Conservation (phyloP, 2,329 filamentous ascomycete genomes). For the Aureobasidium zeae region DNA sequence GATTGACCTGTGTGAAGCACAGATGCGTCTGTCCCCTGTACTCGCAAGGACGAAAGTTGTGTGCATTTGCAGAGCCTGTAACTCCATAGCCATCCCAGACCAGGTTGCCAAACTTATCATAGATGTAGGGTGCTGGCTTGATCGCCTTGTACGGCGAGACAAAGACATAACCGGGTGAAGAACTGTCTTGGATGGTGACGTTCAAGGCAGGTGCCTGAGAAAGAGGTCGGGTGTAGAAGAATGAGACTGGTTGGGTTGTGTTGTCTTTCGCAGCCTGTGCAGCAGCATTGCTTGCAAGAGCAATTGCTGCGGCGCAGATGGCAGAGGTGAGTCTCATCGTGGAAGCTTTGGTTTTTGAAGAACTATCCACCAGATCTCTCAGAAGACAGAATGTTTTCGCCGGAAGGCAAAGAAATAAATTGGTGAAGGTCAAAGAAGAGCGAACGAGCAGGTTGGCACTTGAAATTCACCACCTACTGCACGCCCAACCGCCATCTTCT, state of each 20-base stretch:
- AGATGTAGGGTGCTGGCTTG: conserved; percentile 22
- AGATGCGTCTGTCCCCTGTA: conserved; percentile 37
- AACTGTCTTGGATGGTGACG: conserved; percentile 18
- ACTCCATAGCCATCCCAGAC: conserved; percentile 34
- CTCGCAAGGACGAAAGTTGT: conserved; percentile 37
- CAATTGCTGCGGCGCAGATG: not conserved
- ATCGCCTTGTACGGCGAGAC: conserved; percentile 20
- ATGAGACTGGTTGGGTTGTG: conserved; percentile 18
- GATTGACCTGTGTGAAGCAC: conserved; percentile 38
- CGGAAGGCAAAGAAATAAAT: no score
- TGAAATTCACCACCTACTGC: no score
- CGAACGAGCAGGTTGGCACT: no score
- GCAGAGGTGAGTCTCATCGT: not conserved
- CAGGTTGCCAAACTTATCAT: conserved; percentile 24
- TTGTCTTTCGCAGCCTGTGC: conserved; percentile 8
- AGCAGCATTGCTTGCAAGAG: not conserved
- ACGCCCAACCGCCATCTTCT: no score
- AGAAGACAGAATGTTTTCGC: no score
- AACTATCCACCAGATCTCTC: no score
- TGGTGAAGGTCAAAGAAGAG: no score
- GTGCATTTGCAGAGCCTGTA: conserved; percentile 35
- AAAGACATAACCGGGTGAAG: conserved; percentile 20
- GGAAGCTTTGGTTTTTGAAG: no score
- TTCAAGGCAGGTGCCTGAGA: conserved; percentile 19
- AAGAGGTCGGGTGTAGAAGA: conserved; percentile 22